Base-by-base conservation (phyloP, 768 basidiomycete species). In the Tylopilus rubrobrunneus region DNA sequence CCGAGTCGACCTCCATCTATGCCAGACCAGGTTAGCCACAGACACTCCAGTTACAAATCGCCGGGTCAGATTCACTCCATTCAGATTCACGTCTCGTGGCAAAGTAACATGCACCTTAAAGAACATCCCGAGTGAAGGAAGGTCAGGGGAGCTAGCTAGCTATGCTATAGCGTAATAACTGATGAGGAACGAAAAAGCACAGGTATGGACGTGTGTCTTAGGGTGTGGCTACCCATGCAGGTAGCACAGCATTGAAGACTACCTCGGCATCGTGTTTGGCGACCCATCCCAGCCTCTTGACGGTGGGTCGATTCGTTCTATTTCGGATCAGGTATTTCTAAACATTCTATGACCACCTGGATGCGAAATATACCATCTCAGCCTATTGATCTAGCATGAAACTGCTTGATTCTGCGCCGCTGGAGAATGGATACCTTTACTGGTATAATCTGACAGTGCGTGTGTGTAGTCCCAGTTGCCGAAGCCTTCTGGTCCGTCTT, bases 401-500 rank as follows among this genome's bases (percentile, higher is more conserved):
- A 39, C 17, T 19, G 37, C 6, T 17, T 17, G 15, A 5, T 17
- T 39, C 37, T n/a, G 14, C 37, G 37, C 39, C 9, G 39, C 39
- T 21, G n/a, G n/a, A 8, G n/a, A 19, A 40, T 11, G 39, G 9
- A 40, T 40, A 40, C 39, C 39, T n/a, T 34, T 25, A 31, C 50
- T 25, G 21, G 27, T 15, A 14, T 43, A 29, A 25, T 4, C 8
- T 39, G 14, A 23, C 36, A 37, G 7, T 7, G n/a, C 7, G 39
- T 27, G n/a, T 25, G 41, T 39, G 46, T 34, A 31, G n/a, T 39
- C 42, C 19, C 23, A 29, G 42, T 33, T 45, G 5, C 39, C 39
- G 39, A 40, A 19, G n/a, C 10, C 52, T 45, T 61, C 51, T 48
- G 17, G 12, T 39, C 48, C 41, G 39, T 42, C 49, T 45, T 29